Evolutionary conservation across 2,329 filamentous ascomycete genomes (phyloP), one percentile per base, ranked within the genome.

Genomic region (Penicillium sp.): DNA sequence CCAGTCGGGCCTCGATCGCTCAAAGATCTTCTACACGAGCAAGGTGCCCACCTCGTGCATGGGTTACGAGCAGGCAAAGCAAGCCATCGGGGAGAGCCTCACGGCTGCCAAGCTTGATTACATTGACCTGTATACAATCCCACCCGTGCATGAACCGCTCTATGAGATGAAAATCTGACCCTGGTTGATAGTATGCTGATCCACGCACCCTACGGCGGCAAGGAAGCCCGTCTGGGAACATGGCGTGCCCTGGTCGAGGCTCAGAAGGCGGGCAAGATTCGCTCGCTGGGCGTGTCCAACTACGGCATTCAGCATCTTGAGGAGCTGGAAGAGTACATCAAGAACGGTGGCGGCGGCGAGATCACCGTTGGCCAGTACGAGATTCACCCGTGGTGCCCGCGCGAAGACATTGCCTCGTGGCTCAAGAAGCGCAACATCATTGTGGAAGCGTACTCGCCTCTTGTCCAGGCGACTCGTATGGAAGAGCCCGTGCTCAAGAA

Each of bases 341-440:
- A 66, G 51, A 58, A 56, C 27, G 63, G 64, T 8, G 62, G 56
- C 39, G 80, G 78, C 4, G 88, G 88, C 25, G 73, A 88, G 36
- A 78, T 95, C 61, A 86, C 84, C 51, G 86, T 95, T 34, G 90
- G 88, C 36, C 90, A 95, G 70, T 89, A 86, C 69, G 90, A 96
- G 70, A 73, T 96, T 9, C 90, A 96, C 68, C 90, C 90, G 1
- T 96, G 89, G 90, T 81, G 90, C 37, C 77, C 83, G 7, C 77
- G 90, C n/a, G 73, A 76, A 24, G 89, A 95, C 61, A 88, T 96
- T 51, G 82, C 84, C 7, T 73, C 80, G 40, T 96, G 90, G 89
- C 86, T 86, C 58, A 67, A 76, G 53, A 75, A 83, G 66, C 76
- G 81, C 13, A 76, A 76, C 50, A 73, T 87, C 18, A 77, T 81